Evolutionary conservation across 768 basidiomycete species (phyloP), one percentile per base, ranked within the genome.

Genomic region (Tylopilus rubrobrunneus): DNA sequence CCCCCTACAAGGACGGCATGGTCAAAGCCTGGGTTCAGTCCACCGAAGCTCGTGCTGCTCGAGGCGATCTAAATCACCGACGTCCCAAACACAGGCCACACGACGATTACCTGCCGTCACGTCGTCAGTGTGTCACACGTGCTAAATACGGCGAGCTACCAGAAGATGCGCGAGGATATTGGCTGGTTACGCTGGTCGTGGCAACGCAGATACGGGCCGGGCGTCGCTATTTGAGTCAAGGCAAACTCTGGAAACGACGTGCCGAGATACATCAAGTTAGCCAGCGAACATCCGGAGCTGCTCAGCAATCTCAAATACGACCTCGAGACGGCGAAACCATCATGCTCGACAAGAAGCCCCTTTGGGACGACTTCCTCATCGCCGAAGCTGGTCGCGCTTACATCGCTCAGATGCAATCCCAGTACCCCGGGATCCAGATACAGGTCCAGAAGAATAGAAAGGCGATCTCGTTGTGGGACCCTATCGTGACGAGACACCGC

Each of bases 291-390:
- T 10, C 60, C 78, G 11, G 75, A 75, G 49, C 69, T 78, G 7
- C 64, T 92, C 2, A 79, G 80, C 0, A 67, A 65, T 39, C 74
- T 87, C 49, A 89, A 88, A 60, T 64, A 71, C 3, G 75, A 83
- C 56, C 75, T 89, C 21, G 86, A 88, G 62, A 75, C 3, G 88
- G 89, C 1, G 85, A 90, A 57, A 69, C 77, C 3, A 65, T 88
- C 33, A 74, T 68, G 27, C 60, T 78, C n/a, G 75, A 81, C 43
- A 80, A 77, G 28, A 77, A 78, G 39, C 69, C 75, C 2, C 70
- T 79, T 9, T 92, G 88, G 88, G 84, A 90, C 54, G 71, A 74
- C 4, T 89, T 81, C 67, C 85, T 92, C 55, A 62, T 63, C 21
- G 57, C 72, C 5, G 53, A 59, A 0, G 67, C 67, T 7, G 86